Evolutionary conservation across 2,329 filamentous ascomycete genomes (phyloP).

Genomic region (Xylariaceae sp.): DNA sequence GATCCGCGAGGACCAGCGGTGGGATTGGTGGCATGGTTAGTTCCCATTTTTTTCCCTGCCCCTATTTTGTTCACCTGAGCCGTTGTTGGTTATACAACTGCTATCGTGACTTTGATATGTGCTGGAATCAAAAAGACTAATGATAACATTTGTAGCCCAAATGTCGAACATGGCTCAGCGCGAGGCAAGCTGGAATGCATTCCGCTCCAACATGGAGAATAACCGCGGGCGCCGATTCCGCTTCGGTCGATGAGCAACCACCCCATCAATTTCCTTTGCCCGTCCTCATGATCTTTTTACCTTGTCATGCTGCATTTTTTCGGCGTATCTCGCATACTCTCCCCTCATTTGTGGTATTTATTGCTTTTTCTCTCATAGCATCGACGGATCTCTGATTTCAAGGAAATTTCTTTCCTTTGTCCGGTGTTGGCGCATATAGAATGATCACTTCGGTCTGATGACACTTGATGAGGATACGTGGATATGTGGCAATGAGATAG

Average conservation of each 20-base stretch:
- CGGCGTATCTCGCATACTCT: background rate
- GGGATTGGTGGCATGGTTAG: slow-evolving; percentile 59
- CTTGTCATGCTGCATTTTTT: too few species aligned
- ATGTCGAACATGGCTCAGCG: slow-evolving; percentile 49
- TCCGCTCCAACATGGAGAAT: slow-evolving; percentile 37
- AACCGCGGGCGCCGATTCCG: slow-evolving; percentile 37
- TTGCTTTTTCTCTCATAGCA: background rate
- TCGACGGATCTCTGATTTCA: slow-evolving; percentile 2
- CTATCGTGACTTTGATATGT: background rate
- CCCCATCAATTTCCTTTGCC: background rate
- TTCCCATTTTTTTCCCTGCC: slow-evolving; percentile 16
- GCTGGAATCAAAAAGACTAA: too few species aligned
- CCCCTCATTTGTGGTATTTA: background rate
- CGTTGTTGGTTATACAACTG: background rate
- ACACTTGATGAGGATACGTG: slow-evolving; percentile 10
- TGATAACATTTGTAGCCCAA: slow-evolving; percentile 39
- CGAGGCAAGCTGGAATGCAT: slow-evolving; percentile 44
- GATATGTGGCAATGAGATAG: background rate
- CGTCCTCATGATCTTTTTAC: too few species aligned
- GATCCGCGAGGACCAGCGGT: slow-evolving; percentile 53
- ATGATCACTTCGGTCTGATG: background rate
- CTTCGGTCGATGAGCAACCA: slow-evolving; percentile 29
- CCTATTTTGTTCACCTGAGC: background rate
- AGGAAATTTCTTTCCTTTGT: slow-evolving; percentile 1
- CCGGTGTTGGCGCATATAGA: slow-evolving; percentile 10